phyloP scores from a whole-genome alignment of 495 filamentous ascomycete species.

The Penicillium lividum region DNA sequence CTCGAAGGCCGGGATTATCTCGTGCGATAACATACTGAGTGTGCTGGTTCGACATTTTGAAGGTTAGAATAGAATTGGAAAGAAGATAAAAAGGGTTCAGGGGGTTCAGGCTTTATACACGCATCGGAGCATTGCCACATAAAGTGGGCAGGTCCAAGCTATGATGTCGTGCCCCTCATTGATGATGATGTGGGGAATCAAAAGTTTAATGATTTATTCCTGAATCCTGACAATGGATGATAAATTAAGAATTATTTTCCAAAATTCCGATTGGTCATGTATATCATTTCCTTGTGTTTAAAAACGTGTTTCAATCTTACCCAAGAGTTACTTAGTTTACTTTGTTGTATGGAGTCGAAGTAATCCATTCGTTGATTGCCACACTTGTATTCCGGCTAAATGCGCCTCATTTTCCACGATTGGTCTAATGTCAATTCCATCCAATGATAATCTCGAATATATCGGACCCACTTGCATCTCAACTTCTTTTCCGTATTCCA shows the following conservation, averaged over 20 bases:
- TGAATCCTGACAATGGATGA: too few species aligned
- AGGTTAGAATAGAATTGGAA: not conserved
- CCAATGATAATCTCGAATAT: not conserved
- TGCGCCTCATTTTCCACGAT: constrained; percentile 5
- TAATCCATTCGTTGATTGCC: not conserved
- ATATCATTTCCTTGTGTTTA: not conserved
- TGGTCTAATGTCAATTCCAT: not conserved
- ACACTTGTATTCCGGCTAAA: constrained; percentile 24
- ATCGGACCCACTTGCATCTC: not conserved
- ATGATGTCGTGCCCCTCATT: constrained; percentile 27
- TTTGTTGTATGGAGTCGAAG: too few species aligned
- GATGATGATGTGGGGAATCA: constrained; percentile 6
- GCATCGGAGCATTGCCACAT: constrained; percentile 2
- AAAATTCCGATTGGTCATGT: not conserved
- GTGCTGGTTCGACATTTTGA: constrained; percentile 45
- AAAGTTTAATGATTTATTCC: too few species aligned
- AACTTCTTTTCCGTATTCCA: not conserved
- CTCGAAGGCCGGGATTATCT: not conserved
- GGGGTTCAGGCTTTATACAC: constrained; percentile 14
- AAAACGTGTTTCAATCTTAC: too few species aligned
- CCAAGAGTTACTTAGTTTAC: too few species aligned
- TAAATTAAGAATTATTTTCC: too few species aligned
- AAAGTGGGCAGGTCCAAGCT: constrained; percentile 43
- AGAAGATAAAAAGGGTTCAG: not conserved
- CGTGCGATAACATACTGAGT: constrained; percentile 36